Base-by-base conservation (phyloP, 371 early-diverging fungal genomes). In the Blakeslea trispora region DNA sequence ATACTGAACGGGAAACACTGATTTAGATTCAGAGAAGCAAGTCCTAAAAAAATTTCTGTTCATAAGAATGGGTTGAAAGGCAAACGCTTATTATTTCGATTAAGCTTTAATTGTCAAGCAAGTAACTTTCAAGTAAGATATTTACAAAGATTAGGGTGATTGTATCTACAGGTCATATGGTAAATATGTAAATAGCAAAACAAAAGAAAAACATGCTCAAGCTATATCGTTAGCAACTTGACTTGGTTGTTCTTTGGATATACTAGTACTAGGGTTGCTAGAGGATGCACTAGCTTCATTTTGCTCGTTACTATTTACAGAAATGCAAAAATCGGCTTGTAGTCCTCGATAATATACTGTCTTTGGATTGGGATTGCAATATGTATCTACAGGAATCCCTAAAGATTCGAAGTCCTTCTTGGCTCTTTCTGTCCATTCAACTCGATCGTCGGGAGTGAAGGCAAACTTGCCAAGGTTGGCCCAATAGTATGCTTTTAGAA, bases 391-490 rank as follows among this genome's bases (percentile, higher is more conserved):
- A 10, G 75, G 74, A 45, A 79, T 72, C 1, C 64, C 52, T 10
- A 79, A 40, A 8, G 44, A 17, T 0, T 64, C 65, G 53, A 79
- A 67, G 19, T 71, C 69, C 10, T 50, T 55, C 21, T 56, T 57
- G 8, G 79, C 75, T 48, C 71, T 50, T 18, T 58, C 50, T 1
- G 79, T 79, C 79, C 79, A 79, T 18, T 68, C 69, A 6, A 63
- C 57, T 2, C 79, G 64, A 47, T 79, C 79, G 34, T 63, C 63
- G n/a, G 63, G 59, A 3, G 64, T 64, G 44, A 75, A 79, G 0
- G 79, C 79, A 61, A 71, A 75, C 28, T 71, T 72, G 0, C 79
- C 79, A 32, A 79, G 56, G 18, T 58, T 64, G 1, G 79, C 58
- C 67, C 71, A 70, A 43, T 71, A 79, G 34, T 69, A 79, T 10